Conservation (phyloP, 2,329 filamentous ascomycete species). For the Penicillium sp. region DNA sequence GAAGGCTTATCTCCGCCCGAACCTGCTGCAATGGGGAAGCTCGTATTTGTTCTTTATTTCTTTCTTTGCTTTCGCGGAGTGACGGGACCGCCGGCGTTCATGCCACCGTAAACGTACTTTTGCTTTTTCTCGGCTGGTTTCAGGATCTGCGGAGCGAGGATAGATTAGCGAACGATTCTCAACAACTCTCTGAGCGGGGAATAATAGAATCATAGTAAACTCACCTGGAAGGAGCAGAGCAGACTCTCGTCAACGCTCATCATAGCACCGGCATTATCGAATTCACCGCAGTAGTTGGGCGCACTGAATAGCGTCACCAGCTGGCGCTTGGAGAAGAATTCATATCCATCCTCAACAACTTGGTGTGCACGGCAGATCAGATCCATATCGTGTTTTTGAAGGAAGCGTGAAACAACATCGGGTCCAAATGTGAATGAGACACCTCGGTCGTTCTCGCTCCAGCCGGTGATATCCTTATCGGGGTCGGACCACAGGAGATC, state of each 20-base stretch:
- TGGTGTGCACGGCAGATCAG: constrained; percentile 98
- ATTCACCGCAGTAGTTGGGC: constrained; percentile 98
- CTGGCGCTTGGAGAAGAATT: constrained; percentile 99
- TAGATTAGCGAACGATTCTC: constrained; percentile 12
- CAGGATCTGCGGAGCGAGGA: constrained; percentile 68
- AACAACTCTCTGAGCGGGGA: not conserved
- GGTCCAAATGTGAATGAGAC: constrained; percentile 98
- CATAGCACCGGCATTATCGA: constrained; percentile 99
- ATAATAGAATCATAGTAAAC: constrained; percentile 14
- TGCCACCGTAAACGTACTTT: constrained; percentile 89
- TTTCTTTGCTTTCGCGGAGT: constrained; percentile 71
- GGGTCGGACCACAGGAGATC: constrained; percentile 98
- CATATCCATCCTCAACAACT: constrained; percentile 98
- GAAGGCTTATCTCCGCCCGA: constrained; percentile 81
- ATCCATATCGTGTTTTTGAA: constrained; percentile 99
- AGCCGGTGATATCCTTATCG: constrained; percentile 98
- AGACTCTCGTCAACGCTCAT: constrained; percentile 99
- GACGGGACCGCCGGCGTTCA: constrained; percentile 69
- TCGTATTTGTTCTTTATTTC: constrained; percentile 71
- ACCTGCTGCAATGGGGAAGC: constrained; percentile 78
- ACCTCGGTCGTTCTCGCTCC: constrained; percentile 98
- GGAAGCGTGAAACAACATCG: constrained; percentile 93
- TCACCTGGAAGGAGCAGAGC: constrained; percentile 97
- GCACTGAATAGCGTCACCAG: constrained; percentile 97
- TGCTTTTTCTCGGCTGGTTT: constrained; percentile 99